Evolutionary conservation across 106 monocot genomes (phyloP).

Genomic region (Phalaenopsis equestris): DNA sequence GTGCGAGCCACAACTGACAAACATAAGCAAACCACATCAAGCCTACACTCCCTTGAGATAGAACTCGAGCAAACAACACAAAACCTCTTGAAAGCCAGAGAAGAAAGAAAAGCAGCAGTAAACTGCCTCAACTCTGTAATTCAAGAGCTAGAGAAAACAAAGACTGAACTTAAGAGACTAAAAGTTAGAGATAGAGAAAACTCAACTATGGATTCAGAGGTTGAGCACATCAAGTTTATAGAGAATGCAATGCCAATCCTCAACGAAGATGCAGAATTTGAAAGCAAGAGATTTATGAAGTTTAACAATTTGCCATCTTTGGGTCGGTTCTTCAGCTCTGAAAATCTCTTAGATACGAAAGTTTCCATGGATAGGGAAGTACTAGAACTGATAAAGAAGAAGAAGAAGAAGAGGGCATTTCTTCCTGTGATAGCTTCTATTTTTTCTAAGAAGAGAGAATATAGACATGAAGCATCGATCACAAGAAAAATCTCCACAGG

Average conservation of each 20-base stretch:
- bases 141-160: constrained; percentile 55
- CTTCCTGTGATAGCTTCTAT: constrained; percentile 28
- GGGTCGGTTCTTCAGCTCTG: constrained; percentile 14
- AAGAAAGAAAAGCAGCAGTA: constrained; percentile 37
- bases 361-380: constrained; percentile 14
- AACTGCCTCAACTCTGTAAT: constrained; percentile 30
- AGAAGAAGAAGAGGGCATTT: constrained; percentile 37
- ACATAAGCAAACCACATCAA: background rate
- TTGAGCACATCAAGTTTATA: constrained; percentile 32
- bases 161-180: constrained; percentile 36
- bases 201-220: constrained; percentile 11
- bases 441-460: constrained; percentile 34
- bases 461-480: background rate
- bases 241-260: constrained; percentile 11
- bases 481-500: background rate
- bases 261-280: constrained; percentile 1
- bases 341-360: constrained; percentile 18
- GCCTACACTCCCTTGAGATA: background rate
- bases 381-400: background rate
- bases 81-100: constrained; percentile 36
- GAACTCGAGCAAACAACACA: constrained; percentile 56
- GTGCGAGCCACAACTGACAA: constrained; percentile 12
- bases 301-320: constrained; percentile 37
- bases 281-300: background rate
- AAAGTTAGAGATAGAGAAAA: constrained; percentile 17